Evolutionary conservation across 352 stramenopile genomes (phyloP).

Genomic region (Phytophthora ohioensis): DNA sequence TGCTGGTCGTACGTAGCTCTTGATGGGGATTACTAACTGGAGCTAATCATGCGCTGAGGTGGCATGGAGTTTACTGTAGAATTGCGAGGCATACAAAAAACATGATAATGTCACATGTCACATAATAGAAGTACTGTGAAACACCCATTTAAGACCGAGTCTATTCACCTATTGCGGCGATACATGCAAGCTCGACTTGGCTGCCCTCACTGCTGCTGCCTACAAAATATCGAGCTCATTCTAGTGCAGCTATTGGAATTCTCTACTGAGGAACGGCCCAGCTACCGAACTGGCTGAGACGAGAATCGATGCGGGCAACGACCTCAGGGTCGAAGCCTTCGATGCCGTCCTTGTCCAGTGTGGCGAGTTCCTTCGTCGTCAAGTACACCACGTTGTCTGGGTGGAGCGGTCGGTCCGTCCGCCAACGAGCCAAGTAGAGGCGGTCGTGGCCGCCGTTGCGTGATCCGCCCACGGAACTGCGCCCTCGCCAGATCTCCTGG

Average conservation of each 20-base stretch:
- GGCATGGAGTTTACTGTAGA: constrained; percentile 8
- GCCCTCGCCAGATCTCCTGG: constrained; percentile 85
- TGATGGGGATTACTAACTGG: constrained; percentile 35
- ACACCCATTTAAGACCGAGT: constrained; percentile 22
- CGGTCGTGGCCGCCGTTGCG: constrained; percentile 81
- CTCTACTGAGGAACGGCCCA: constrained; percentile 51
- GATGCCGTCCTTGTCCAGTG: constrained; percentile 65
- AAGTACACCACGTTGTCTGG: constrained; percentile 91
- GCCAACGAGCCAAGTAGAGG: constrained; percentile 89
- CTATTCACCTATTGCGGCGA: constrained; percentile 24
- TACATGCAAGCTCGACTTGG: constrained; percentile 5
- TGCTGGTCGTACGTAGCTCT: constrained; percentile 17
- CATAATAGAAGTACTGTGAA: constrained; percentile 19
- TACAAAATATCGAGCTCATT: constrained; percentile 3
- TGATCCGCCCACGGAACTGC: constrained; percentile 73
- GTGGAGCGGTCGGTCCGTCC: constrained; percentile 63
- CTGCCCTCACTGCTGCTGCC: too few relatives aligned
- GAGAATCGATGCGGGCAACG: constrained; percentile 73
- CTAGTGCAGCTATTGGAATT: constrained; percentile 5
- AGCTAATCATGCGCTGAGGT: constrained; percentile 8
- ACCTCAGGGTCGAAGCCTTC: constrained; percentile 76
- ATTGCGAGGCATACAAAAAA: constrained; percentile 21
- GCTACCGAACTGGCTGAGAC: constrained; percentile 65
- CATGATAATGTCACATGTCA: constrained; percentile 28
- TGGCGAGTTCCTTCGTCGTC: constrained; percentile 79